Evolutionary conservation across 192 early-diverging fungal species (phyloP).

Genomic region (Dissophora globulifera): DNA sequence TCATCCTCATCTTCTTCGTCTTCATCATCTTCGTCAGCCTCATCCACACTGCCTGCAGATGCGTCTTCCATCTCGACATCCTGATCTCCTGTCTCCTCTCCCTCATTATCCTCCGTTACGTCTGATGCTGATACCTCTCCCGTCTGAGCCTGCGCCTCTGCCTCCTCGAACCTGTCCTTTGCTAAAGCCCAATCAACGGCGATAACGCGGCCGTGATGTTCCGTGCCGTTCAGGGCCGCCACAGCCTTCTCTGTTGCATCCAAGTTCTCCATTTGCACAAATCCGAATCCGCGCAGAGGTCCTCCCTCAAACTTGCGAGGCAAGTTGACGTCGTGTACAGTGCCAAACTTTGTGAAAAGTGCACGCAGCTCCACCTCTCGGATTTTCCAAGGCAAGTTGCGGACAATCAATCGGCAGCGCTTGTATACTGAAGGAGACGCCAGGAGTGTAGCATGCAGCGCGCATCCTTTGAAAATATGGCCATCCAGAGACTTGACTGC

Average conservation of each 20-base stretch:
- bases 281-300: constrained; percentile 88
- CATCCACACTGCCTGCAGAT: constrained; percentile 50
- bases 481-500: constrained; percentile 73
- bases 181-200: constrained; percentile 88
- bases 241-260: constrained; percentile 78
- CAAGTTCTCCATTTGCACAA: constrained; percentile 84
- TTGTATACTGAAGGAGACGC: constrained; percentile 59
- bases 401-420: constrained; percentile 84
- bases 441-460: constrained; percentile 55
- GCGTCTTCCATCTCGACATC: constrained; percentile 51
- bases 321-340: constrained; percentile 74
- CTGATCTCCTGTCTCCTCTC: constrained; percentile 52
- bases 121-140: constrained; percentile 56
- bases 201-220: constrained; percentile 76
- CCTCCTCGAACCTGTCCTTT: constrained; percentile 76
- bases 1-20: constrained; percentile 61
- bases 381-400: constrained; percentile 85
- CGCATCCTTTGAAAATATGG: constrained; percentile 82
- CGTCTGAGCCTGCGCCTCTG: constrained; percentile 61
- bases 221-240: constrained; percentile 74
- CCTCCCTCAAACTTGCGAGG: constrained; percentile 81
- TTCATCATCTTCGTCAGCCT: constrained; percentile 56
- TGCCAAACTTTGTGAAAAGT: constrained; percentile 75
- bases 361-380: constrained; percentile 73
- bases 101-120: too few species aligned